Evolutionary conservation across 177 flowering plant species (phyloP).

Genomic region (Vitis hybrid): DNA sequence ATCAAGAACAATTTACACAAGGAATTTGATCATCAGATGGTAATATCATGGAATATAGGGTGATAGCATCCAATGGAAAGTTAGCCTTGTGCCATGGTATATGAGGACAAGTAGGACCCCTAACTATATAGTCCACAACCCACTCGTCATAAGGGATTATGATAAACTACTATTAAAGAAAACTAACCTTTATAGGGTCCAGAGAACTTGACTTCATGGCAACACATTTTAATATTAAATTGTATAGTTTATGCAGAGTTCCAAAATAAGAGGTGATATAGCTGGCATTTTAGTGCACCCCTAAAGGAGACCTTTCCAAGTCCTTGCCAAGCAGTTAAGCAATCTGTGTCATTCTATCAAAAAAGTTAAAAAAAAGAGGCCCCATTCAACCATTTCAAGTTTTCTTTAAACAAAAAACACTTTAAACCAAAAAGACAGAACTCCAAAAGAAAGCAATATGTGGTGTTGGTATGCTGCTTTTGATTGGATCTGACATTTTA

Average conservation of each 20-base stretch:
- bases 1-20: no score
- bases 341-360: slow-evolving; percentile 26
- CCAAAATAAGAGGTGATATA: slow-evolving; percentile 13
- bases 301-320: slow-evolving; percentile 18
- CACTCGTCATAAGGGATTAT: no score
- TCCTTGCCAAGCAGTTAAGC: slow-evolving; percentile 24
- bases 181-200: neutral
- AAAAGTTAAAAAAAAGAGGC: neutral
- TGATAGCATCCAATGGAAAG: no score
- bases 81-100: no score
- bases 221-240: neutral
- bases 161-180: neutral
- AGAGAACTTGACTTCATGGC: slow-evolving; percentile 7
- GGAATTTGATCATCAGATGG: no score
- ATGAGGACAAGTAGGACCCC: no score
- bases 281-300: slow-evolving; percentile 32
- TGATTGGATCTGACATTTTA: no score
- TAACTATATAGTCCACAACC: no score
- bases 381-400: slow-evolving; percentile 11
- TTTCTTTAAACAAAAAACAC: neutral
- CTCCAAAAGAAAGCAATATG: neutral
- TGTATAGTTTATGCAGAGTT: neutral
- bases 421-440: neutral
- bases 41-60: no score
- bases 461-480: no score